phyloP scores from a whole-genome alignment of 1,284 basidiomycete genomes.

The Inonotus hispidus region DNA sequence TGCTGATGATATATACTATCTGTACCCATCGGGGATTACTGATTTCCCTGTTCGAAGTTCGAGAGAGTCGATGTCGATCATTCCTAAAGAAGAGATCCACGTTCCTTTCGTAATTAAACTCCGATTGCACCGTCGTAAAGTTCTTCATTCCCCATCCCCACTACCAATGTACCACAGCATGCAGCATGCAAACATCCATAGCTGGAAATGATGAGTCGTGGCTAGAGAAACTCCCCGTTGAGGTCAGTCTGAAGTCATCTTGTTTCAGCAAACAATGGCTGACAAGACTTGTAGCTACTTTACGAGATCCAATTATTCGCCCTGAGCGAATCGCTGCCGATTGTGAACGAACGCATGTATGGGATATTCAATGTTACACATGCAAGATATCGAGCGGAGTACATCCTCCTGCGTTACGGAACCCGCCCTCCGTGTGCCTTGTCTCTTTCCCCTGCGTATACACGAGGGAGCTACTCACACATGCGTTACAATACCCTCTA shows the following conservation, averaged over 20 bases:
- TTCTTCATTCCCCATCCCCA: background rate
- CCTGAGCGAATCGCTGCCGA: slow-evolving; percentile 53
- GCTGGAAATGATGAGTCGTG: background rate
- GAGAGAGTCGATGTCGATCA: background rate
- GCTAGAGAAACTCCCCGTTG: slow-evolving; percentile 13
- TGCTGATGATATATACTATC: no score
- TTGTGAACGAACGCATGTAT: slow-evolving; percentile 46
- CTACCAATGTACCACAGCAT: no score
- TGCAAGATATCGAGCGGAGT: slow-evolving; percentile 50
- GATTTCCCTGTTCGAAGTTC: background rate
- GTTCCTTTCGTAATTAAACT: background rate
- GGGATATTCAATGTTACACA: slow-evolving; percentile 48
- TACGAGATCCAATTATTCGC: slow-evolving; percentile 69
- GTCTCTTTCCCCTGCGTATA: slow-evolving; percentile 1
- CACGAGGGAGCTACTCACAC: slow-evolving; percentile 36
- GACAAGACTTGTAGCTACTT: slow-evolving; percentile 46
- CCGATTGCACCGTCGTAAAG: background rate
- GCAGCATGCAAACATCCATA: background rate
- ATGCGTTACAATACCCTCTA: slow-evolving; percentile 57
- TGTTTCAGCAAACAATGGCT: background rate
- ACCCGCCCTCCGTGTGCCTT: slow-evolving; percentile 11
- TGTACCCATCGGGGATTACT: no score
- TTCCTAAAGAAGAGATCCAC: background rate
- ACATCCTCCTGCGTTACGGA: slow-evolving; percentile 41
- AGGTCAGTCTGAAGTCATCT: background rate